Evolutionary conservation across 441 rosid genomes (phyloP).

Genomic region (Heliophila coronopifolia): DNA sequence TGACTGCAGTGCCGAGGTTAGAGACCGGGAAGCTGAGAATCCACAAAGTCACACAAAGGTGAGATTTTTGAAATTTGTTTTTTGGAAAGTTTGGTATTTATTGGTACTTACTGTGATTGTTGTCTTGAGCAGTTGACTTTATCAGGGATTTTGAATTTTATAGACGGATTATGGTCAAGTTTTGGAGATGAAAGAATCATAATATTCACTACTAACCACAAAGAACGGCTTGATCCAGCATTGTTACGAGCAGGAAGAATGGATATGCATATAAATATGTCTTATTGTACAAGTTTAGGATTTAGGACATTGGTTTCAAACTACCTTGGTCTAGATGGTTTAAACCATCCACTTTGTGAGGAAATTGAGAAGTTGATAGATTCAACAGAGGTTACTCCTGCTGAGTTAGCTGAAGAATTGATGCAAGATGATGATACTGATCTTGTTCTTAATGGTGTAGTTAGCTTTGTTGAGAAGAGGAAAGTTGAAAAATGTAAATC

Average conservation of each 20-base stretch:
- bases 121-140: conserved; percentile 18
- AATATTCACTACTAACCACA: conserved; percentile 30
- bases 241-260: conserved; percentile 63
- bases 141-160: conserved; percentile 29
- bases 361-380: conserved; percentile 34
- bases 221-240: conserved; percentile 49
- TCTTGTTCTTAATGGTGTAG: conserved; percentile 36
- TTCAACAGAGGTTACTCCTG: conserved; percentile 44
- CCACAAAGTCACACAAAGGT: conserved; percentile 21
- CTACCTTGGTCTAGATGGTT: conserved; percentile 35
- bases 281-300: conserved; percentile 43
- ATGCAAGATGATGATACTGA: conserved; percentile 43
- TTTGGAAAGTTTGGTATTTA: no score
- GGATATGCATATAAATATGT: conserved; percentile 63
- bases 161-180: conserved; percentile 33
- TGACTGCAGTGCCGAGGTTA: conserved; percentile 30
- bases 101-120: no score
- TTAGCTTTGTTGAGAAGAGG: conserved; percentile 39
- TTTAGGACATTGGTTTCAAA: conserved; percentile 45
- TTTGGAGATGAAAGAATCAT: conserved; percentile 32
- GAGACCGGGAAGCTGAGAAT: not conserved
- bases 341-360: conserved; percentile 28
- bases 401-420: conserved; percentile 53
- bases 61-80: conserved; percentile 10
- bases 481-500: conserved; percentile 25